Evolutionary conservation across 257 asterid genomes (phyloP).

Genomic region (Jasminum sambac): DNA sequence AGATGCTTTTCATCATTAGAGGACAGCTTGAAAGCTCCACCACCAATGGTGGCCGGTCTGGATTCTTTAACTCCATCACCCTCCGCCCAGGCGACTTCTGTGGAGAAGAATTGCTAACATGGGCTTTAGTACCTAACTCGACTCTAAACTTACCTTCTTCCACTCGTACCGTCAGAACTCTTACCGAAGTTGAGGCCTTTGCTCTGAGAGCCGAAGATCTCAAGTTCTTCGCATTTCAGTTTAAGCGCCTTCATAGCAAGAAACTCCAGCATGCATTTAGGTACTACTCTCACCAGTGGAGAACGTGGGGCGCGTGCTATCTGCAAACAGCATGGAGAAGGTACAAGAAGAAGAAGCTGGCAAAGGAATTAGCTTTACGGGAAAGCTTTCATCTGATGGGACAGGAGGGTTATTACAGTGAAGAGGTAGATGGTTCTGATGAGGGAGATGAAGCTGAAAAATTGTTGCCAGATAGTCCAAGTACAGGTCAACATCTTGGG

Average conservation of each 20-base stretch:
- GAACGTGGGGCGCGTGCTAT: slow-evolving; percentile 90
- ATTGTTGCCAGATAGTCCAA: slow-evolving; percentile 22
- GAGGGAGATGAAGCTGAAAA: slow-evolving; percentile 17
- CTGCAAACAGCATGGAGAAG: slow-evolving; percentile 82
- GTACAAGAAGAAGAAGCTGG: slow-evolving; percentile 57
- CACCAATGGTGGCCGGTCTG: slow-evolving; percentile 82
- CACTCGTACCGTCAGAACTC: slow-evolving; percentile 72
- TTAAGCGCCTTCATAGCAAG: slow-evolving; percentile 87
- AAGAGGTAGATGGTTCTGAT: slow-evolving; percentile 21
- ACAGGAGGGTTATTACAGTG: background rate
- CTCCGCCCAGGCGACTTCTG: slow-evolving; percentile 87
- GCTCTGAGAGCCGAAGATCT: slow-evolving; percentile 93
- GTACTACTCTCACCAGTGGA: slow-evolving; percentile 91
- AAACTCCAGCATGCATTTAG: slow-evolving; percentile 87
- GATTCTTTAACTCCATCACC: slow-evolving; percentile 83
- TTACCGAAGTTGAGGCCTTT: slow-evolving; percentile 86
- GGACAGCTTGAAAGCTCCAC: slow-evolving; percentile 92
- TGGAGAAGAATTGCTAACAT: slow-evolving; percentile 89
- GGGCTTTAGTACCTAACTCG: slow-evolving; percentile 87
- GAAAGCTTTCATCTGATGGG: slow-evolving; percentile 40
- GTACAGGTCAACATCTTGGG: slow-evolving; percentile 50
- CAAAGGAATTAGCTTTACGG: slow-evolving; percentile 51
- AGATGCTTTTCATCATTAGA: slow-evolving; percentile 83
- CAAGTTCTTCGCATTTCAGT: slow-evolving; percentile 73
- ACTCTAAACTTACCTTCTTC: slow-evolving; percentile 75